A percentile compares a stretch with the other conserved stretches of the same genome.
phyloP scores from a whole-genome alignment of 441 rosid genomes.

The Manihot esculenta region DNA sequence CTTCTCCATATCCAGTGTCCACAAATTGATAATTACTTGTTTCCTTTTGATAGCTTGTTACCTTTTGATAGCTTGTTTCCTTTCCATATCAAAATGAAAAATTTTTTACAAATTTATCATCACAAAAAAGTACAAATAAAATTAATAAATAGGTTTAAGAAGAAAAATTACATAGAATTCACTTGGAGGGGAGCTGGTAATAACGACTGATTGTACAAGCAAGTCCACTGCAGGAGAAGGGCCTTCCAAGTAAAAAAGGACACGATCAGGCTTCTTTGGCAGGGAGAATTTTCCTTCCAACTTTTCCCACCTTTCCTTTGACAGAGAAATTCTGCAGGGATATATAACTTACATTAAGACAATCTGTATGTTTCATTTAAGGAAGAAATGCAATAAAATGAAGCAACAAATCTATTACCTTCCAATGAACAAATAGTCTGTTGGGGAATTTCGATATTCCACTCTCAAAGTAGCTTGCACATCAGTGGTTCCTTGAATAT shows the following conservation, averaged over 20 bases:
- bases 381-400: constrained; percentile 17
- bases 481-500: constrained; percentile 49
- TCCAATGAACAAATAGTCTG: constrained; percentile 64
- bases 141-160: neutral
- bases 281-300: constrained; percentile 76
- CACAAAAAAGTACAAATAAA: neutral
- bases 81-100: constrained; percentile 20
- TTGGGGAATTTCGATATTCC: constrained; percentile 44
- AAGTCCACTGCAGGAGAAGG: constrained; percentile 83
- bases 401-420: constrained; percentile 49
- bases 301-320: constrained; percentile 66
- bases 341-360: constrained; percentile 7
- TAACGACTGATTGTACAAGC: constrained; percentile 61
- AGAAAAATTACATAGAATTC: constrained; percentile 39
- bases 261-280: constrained; percentile 57
- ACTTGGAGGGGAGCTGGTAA: constrained; percentile 39
- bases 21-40: no score
- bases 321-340: constrained; percentile 58
- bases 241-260: constrained; percentile 83
- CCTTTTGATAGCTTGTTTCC: constrained; percentile 37
- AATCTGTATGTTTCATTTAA: constrained; percentile 8
- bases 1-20: constrained; percentile 40
- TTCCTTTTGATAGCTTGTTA: no score
- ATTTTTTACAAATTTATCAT: constrained; percentile 10
- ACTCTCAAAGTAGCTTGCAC: constrained; percentile 74